phyloP scores from a whole-genome alignment of 2,329 filamentous ascomycete genomes.

The Cladosporium sp. region DNA sequence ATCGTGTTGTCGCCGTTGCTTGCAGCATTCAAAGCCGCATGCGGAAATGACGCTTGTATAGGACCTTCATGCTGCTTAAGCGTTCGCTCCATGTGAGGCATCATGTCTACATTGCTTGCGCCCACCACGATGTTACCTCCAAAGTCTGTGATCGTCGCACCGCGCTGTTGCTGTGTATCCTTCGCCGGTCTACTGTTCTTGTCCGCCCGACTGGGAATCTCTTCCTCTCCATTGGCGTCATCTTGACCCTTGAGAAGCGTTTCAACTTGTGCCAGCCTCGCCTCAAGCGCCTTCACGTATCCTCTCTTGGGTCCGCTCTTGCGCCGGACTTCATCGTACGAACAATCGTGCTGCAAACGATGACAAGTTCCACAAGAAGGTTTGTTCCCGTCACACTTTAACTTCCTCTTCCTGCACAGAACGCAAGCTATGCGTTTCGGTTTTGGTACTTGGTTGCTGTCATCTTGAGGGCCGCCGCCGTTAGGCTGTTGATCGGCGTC shows the following conservation, averaged over 20 bases:
- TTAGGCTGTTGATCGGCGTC: background rate
- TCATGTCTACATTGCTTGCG: constrained; percentile 12
- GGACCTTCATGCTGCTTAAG: background rate
- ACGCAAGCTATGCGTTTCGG: constrained; percentile 91
- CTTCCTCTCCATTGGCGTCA: constrained; percentile 18
- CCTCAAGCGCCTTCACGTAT: constrained; percentile 91
- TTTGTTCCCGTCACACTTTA: constrained; percentile 80
- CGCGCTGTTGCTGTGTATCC: background rate
- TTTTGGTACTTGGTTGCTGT: constrained; percentile 33
- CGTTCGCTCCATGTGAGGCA: constrained; percentile 11
- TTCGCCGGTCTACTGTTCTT: background rate
- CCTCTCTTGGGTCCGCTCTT: constrained; percentile 94
- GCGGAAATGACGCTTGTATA: background rate
- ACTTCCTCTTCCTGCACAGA: constrained; percentile 86
- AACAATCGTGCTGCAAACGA: constrained; percentile 78
- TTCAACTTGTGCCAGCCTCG: constrained; percentile 82
- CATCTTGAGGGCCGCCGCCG: constrained; percentile 44
- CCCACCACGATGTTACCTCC: constrained; percentile 18
- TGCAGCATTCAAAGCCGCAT: background rate
- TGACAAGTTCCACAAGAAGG: constrained; percentile 87
- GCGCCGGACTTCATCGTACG: constrained; percentile 86
- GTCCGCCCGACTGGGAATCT: background rate
- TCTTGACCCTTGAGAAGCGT: constrained; percentile 75
- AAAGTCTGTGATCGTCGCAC: constrained; percentile 16
- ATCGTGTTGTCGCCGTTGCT: background rate